A percentile compares a stretch with the other conserved stretches of the same genome.
Evolutionary conservation across 495 filamentous ascomycete species (phyloP).

Genomic region (Oidiodendron maius): DNA sequence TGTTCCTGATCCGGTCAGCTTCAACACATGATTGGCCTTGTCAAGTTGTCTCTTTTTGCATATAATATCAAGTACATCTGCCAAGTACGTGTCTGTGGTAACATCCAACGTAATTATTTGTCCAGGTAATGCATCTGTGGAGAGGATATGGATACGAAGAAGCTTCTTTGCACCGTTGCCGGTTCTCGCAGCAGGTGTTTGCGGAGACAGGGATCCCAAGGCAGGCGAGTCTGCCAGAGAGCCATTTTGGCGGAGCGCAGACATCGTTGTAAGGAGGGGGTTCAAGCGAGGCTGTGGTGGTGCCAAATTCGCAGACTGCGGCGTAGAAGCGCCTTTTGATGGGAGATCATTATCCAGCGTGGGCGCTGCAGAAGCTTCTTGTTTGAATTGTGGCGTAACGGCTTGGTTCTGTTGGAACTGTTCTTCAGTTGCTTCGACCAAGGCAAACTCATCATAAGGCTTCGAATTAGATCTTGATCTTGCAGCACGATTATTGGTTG

Average conservation of each 20-base stretch:
- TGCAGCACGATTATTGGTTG: conserved; percentile 71
- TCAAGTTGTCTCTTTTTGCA: conserved; percentile 87
- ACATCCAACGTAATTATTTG: conserved; percentile 73
- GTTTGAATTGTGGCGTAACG: conserved; percentile 64
- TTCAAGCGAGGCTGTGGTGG: conserved; percentile 28
- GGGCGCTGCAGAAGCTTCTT: conserved; percentile 44
- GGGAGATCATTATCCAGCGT: conserved; percentile 30
- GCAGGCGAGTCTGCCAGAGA: conserved; percentile 59
- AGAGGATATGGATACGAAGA: conserved; percentile 69
- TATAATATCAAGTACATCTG: conserved; percentile 85
- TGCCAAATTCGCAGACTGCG: conserved; percentile 28
- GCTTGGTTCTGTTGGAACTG: conserved; percentile 75
- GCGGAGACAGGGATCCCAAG: conserved; percentile 36
- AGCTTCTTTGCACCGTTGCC: conserved; percentile 78
- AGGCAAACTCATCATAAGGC: conserved; percentile 88
- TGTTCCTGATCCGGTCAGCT: conserved; percentile 77
- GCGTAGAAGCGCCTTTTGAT: conserved; percentile 37
- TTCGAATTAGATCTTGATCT: conserved; percentile 71
- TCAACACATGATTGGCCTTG: conserved; percentile 82
- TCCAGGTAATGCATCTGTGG: conserved; percentile 55
- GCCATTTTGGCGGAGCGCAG: conserved; percentile 47
- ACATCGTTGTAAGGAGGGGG: conserved; percentile 48
- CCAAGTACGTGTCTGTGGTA: conserved; percentile 89
- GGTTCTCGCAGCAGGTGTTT: conserved; percentile 58
- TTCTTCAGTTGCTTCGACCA: conserved; percentile 72